Percentiles rank a stretch among this genome's conserved stretches.
Conservation (phyloP, 2,329 filamentous ascomycete species). For the Colletotrichum limetticola region DNA sequence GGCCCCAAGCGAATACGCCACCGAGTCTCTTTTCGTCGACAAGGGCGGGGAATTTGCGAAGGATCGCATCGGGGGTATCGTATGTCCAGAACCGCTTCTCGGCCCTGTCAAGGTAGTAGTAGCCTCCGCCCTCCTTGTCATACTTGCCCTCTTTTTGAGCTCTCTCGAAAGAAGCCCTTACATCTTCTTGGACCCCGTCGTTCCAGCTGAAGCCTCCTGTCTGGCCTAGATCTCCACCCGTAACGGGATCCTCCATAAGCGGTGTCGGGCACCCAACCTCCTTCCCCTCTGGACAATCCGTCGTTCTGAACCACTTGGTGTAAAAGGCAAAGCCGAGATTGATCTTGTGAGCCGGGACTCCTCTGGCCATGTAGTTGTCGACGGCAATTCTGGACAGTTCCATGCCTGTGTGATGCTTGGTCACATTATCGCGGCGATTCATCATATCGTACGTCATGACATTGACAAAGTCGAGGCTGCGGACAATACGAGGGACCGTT, state of each 20-base stretch:
- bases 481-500: slow-evolving; percentile 67
- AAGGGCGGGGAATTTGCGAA: slow-evolving; percentile 70
- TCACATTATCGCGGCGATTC: slow-evolving; percentile 73
- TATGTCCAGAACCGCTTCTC: slow-evolving; percentile 78
- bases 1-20: slow-evolving; percentile 80
- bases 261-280: slow-evolving; percentile 66
- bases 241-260: slow-evolving; percentile 66
- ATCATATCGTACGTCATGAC: slow-evolving; percentile 77
- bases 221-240: slow-evolving; percentile 67
- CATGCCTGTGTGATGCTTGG: slow-evolving; percentile 74
- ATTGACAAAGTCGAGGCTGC: slow-evolving; percentile 74
- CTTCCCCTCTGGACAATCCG: slow-evolving; percentile 49
- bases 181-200: slow-evolving; percentile 62
- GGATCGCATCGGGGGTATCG: slow-evolving; percentile 72
- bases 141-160: slow-evolving; percentile 64
- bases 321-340: slow-evolving; percentile 77
- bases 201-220: slow-evolving; percentile 71
- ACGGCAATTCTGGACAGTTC: slow-evolving; percentile 63
- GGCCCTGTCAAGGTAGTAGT: slow-evolving; percentile 73
- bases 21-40: slow-evolving; percentile 67
- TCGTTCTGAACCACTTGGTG: slow-evolving; percentile 71
- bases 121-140: slow-evolving; percentile 69
- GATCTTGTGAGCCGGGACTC: slow-evolving; percentile 61
- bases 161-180: slow-evolving; percentile 66
- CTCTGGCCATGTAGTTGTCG: slow-evolving; percentile 67